Percentiles rank a stretch among this genome's conserved stretches.
These are phyloP conservation scores for Conticribra guillardii DNA, from an alignment of 108 stramenopile genomes.

Conservation along the genomic window DNA sequence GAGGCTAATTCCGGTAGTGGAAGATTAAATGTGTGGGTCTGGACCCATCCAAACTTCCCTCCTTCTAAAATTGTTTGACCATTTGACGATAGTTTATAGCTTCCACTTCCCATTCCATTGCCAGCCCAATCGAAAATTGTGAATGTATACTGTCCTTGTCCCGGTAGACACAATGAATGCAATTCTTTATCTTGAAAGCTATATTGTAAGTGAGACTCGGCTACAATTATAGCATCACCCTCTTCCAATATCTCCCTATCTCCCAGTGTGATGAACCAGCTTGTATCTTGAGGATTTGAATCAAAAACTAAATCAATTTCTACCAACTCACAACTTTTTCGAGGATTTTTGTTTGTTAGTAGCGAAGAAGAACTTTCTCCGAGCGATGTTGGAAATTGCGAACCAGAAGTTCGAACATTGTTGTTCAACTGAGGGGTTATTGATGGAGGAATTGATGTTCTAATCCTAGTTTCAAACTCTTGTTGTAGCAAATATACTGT, in stretches of 20 bases:
- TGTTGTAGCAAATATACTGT: too few relatives aligned
- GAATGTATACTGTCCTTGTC: conserved; percentile 10
- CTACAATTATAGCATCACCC: conserved; percentile 15
- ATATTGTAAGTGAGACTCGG: not conserved
- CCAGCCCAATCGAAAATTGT: conserved; percentile 23
- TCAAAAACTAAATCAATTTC: not conserved
- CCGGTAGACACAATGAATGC: conserved; percentile 12
- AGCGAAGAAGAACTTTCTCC: not conserved
- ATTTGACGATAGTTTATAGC: not conserved
- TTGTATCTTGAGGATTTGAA: not conserved
- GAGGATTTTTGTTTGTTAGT: not conserved
- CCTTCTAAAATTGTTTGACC: not conserved
- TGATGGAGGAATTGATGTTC: too few relatives aligned
- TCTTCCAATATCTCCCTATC: not conserved
- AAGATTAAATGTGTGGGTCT: not conserved
- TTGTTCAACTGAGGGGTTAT: too few relatives aligned
- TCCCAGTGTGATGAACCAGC: conserved; percentile 19
- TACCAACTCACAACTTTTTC: not conserved
- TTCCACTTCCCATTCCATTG: conserved; percentile 2
- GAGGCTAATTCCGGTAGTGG: conserved; percentile 6
- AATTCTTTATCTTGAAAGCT: not conserved
- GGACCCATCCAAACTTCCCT: not conserved
- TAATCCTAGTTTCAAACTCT: too few relatives aligned
- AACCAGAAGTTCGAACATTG: not conserved
- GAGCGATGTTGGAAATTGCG: not conserved